Conservation (phyloP, 225 moss, liverwort and hornwort genomes). For the Physcomitrium patens region DNA sequence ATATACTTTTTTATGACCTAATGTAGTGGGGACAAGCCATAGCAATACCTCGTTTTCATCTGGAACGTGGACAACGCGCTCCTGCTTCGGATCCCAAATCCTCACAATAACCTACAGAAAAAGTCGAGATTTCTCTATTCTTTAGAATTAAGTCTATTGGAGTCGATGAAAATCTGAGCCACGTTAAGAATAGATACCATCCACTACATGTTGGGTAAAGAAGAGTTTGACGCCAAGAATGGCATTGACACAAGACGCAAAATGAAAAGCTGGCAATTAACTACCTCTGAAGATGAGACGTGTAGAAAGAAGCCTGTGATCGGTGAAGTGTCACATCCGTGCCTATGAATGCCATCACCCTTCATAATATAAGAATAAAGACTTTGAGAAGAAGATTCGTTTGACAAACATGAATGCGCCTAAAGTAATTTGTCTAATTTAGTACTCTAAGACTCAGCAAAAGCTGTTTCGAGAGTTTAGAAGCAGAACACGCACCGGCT, state of each 20-base stretch:
- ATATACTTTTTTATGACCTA: neutral
- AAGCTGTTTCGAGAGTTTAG: neutral
- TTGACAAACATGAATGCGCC: neutral
- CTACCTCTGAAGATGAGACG: conserved; percentile 69
- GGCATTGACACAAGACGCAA: neutral
- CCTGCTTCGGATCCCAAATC: conserved; percentile 71
- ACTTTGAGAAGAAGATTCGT: neutral
- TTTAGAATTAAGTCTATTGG: neutral
- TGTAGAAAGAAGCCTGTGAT: conserved; percentile 86
- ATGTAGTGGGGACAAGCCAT: conserved; percentile 8
- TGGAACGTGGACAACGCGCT: conserved; percentile 65
- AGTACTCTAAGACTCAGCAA: neutral
- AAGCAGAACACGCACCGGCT: conserved; percentile 62
- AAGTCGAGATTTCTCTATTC: neutral
- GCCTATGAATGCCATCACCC: conserved; percentile 50
- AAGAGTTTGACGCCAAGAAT: neutral
- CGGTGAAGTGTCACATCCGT: conserved; percentile 73
- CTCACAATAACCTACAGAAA: conserved; percentile 75
- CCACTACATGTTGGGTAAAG: no score
- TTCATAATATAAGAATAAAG: neutral
- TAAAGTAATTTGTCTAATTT: conserved; percentile 5
- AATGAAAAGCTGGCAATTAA: neutral
- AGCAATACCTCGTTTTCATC: conserved; percentile 78
- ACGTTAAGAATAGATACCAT: conserved; percentile 6
- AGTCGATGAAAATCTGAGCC: neutral